Evolutionary conservation across 1,139 yeast genomes (phyloP).

Genomic region (Candida pseudocylindracea): DNA sequence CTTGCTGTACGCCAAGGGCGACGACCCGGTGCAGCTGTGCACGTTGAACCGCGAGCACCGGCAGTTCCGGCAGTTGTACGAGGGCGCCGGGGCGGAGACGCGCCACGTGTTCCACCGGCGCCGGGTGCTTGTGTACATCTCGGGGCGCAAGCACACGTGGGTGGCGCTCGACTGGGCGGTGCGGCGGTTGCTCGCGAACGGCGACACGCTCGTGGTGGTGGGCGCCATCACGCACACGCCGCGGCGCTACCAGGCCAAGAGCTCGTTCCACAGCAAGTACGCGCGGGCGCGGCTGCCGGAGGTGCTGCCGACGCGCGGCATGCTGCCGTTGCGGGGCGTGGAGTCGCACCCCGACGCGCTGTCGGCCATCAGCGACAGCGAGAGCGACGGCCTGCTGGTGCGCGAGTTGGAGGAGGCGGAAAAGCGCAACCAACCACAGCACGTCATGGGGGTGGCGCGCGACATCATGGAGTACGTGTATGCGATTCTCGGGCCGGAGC

Average conservation of each 20-base stretch:
- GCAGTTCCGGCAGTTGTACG: constrained; percentile 16
- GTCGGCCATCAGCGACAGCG: too few species aligned
- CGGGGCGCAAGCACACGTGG: constrained; percentile 63
- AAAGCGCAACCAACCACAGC: constrained; percentile 2
- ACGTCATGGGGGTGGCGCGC: constrained; percentile 8
- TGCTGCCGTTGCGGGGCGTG: too few species aligned
- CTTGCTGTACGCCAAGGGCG: constrained; percentile 3
- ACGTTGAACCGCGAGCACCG: constrained; percentile 23
- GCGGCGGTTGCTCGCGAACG: constrained; percentile 25
- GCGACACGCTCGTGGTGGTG: constrained; percentile 42
- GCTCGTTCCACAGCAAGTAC: constrained; percentile 5
- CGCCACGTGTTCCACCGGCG: constrained; percentile 24
- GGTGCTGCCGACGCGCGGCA: constrained; percentile 4
- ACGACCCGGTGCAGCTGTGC: constrained; percentile 9
- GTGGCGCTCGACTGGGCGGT: constrained; percentile 55
- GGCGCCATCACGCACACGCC: constrained; percentile 10
- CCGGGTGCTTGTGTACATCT: constrained; percentile 36
- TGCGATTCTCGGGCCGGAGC: constrained; percentile 21
- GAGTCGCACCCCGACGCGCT: too few species aligned
- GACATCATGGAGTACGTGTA: constrained; percentile 24
- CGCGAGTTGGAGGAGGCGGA: too few species aligned
- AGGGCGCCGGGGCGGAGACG: constrained; percentile 9
- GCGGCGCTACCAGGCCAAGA: too few species aligned
- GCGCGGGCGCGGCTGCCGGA: constrained; percentile 15
- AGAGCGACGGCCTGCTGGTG: too few species aligned